Conservation (phyloP, 352 stramenopile species). For the Lagenidium sp. region DNA sequence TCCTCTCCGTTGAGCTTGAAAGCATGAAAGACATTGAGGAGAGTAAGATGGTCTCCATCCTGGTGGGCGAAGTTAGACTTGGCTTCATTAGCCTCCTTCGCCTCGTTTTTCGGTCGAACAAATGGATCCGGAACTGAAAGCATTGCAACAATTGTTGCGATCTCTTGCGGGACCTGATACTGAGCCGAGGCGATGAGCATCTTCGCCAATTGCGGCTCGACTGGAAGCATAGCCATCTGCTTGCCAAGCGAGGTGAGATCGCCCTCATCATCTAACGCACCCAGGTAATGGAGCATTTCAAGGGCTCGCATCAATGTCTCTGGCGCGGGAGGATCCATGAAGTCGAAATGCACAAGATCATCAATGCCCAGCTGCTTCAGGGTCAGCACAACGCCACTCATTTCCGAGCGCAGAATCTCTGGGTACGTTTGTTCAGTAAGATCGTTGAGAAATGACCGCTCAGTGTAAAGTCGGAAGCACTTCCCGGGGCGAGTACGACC, state of each 20-base stretch:
- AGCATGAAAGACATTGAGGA: constrained; percentile 98
- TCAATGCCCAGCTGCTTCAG: constrained; percentile 98
- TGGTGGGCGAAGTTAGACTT: constrained; percentile 94
- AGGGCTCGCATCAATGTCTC: constrained; percentile 98
- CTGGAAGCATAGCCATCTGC: constrained; percentile 94
- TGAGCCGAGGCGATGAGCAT: constrained; percentile 94
- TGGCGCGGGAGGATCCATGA: constrained; percentile 98
- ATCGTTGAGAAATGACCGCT: constrained; percentile 95
- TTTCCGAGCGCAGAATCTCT: constrained; percentile 96
- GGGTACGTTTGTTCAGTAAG: constrained; percentile 98
- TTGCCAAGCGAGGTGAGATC: constrained; percentile 89
- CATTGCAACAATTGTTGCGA: constrained; percentile 96
- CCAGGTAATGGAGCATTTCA: constrained; percentile 98
- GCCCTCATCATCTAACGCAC: constrained; percentile 96
- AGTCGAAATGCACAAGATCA: constrained; percentile 99
- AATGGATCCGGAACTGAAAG: constrained; percentile 93
- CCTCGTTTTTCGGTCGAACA: constrained; percentile 94
- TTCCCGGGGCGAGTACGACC: constrained; percentile 90
- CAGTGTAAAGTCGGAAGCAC: constrained; percentile 97
- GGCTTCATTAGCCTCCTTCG: constrained; percentile 94
- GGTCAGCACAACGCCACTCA: constrained; percentile 96
- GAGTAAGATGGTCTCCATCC: constrained; percentile 96
- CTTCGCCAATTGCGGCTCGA: constrained; percentile 97
- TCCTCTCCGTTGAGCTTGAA: constrained; percentile 90
- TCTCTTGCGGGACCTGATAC: constrained; percentile 95